Evolutionary conservation across 2,329 filamentous ascomycete species (phyloP).

Genomic region (Blastomyces gilchristii): DNA sequence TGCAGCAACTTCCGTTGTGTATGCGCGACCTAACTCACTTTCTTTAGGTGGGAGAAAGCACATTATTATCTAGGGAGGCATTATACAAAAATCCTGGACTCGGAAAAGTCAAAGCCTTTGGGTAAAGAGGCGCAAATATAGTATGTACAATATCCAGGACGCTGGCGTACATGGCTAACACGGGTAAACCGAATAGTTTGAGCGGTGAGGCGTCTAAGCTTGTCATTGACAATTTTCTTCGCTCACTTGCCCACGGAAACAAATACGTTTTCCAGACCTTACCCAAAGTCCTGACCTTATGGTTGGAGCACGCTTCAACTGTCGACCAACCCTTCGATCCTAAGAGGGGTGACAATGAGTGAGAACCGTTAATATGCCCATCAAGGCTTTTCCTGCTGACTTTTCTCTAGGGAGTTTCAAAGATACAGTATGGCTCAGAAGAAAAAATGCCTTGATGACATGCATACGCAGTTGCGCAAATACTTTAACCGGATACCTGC

Average conservation of each 20-base stretch:
- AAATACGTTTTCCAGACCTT: constrained; percentile 96
- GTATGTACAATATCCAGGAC: constrained; percentile 21
- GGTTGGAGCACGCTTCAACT: constrained; percentile 80
- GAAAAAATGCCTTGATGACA: constrained; percentile 54
- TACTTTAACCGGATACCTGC: constrained; percentile 51
- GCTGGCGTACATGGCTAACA: background rate
- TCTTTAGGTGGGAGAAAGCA: constrained; percentile 78
- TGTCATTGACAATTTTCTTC: constrained; percentile 86
- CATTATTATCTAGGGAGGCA: constrained; percentile 95
- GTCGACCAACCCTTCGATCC: constrained; percentile 51
- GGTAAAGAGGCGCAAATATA: constrained; percentile 69
- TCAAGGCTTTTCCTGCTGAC: constrained; percentile 10
- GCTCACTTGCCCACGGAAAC: constrained; percentile 76
- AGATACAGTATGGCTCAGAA: constrained; percentile 41
- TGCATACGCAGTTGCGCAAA: constrained; percentile 69
- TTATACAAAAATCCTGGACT: constrained; percentile 91
- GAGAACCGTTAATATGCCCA: constrained; percentile 14
- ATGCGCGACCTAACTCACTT: constrained; percentile 9
- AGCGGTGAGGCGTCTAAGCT: constrained; percentile 77
- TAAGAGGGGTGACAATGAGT: constrained; percentile 40
- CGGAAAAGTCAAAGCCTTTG: constrained; percentile 65
- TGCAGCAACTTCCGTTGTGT: background rate
- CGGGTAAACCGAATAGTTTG: constrained; percentile 34
- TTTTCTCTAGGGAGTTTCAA: constrained; percentile 34
- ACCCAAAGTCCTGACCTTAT: constrained; percentile 82